phyloP scores from a whole-genome alignment of 805 yeast genomes.

The Yarrowia phangngaensis region DNA sequence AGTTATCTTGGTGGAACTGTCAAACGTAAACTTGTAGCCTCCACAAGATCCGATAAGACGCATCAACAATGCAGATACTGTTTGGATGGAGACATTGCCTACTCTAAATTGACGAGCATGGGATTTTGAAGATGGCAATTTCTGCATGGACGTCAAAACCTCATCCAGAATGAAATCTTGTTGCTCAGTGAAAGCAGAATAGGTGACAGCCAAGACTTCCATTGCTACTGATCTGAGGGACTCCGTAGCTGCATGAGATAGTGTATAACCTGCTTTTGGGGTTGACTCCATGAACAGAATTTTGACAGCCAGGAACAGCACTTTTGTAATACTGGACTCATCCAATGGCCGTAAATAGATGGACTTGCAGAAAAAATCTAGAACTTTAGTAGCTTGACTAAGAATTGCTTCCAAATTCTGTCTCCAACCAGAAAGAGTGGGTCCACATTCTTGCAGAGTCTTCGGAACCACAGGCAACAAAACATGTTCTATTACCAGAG shows the following conservation, averaged over 20 bases:
- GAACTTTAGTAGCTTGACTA: not conserved
- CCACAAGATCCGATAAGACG: slow-evolving; percentile 45
- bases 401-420: slow-evolving; percentile 3
- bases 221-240: slow-evolving; percentile 35
- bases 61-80: slow-evolving; percentile 47
- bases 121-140: slow-evolving; percentile 47
- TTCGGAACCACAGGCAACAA: slow-evolving; percentile 1
- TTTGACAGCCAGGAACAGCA: slow-evolving; percentile 52
- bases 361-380: slow-evolving; percentile 11
- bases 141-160: slow-evolving; percentile 50
- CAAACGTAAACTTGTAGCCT: slow-evolving; percentile 31
- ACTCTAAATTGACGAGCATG: slow-evolving; percentile 46
- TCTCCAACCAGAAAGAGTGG: slow-evolving; percentile 1
- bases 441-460: not conserved
- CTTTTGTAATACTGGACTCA: slow-evolving; percentile 53
- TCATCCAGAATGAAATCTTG: slow-evolving; percentile 60
- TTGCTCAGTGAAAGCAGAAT: slow-evolving; percentile 44
- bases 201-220: slow-evolving; percentile 35
- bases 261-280: slow-evolving; percentile 32
- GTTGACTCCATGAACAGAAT: slow-evolving; percentile 44
- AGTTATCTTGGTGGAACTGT: slow-evolving; percentile 25
- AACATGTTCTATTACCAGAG: not conserved
- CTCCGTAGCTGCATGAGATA: slow-evolving; percentile 35
- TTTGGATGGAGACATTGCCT: slow-evolving; percentile 49
- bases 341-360: slow-evolving; percentile 35